Conservation (phyloP, 1,284 basidiomycete species). For the Ustilago vetiveriae region DNA sequence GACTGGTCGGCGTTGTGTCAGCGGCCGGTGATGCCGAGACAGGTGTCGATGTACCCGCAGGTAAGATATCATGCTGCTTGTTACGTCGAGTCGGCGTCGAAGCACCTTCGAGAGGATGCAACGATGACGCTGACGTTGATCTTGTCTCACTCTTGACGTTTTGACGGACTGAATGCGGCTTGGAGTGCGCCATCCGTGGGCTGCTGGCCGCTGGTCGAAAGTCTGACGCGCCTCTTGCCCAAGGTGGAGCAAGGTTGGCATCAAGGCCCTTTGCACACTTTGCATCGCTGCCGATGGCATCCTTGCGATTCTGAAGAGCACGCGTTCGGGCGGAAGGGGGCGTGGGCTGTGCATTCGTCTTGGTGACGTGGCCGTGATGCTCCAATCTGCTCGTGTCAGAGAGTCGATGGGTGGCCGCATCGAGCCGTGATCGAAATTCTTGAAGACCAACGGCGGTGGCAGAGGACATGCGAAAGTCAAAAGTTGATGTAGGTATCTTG, state of each 20-base stretch:
- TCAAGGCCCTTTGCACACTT: neutral
- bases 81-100: constrained; percentile 4
- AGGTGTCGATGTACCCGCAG: neutral
- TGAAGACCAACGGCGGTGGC: constrained; percentile 64
- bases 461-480: constrained; percentile 37
- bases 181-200: neutral
- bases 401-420: constrained; percentile 23
- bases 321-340: neutral
- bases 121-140: neutral
- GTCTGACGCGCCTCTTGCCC: constrained; percentile 8
- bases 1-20: constrained; percentile 7
- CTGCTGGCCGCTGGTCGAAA: constrained; percentile 4
- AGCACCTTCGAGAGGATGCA: neutral
- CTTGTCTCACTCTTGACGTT: neutral
- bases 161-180: neutral
- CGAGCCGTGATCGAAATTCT: constrained; percentile 40
- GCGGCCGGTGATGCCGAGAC: neutral
- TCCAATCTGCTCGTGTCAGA: neutral
- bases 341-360: constrained; percentile 1
- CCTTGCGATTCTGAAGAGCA: too few relatives aligned
- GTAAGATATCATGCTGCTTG: neutral
- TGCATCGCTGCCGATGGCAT: neutral
- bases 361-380: constrained; percentile 1
- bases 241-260: constrained; percentile 5
- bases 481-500: constrained; percentile 9